Percentiles rank a stretch among this genome's conserved stretches.
Evolutionary conservation across 2,329 filamentous ascomycete genomes (phyloP).

Genomic region (Alternaria tenuissima): DNA sequence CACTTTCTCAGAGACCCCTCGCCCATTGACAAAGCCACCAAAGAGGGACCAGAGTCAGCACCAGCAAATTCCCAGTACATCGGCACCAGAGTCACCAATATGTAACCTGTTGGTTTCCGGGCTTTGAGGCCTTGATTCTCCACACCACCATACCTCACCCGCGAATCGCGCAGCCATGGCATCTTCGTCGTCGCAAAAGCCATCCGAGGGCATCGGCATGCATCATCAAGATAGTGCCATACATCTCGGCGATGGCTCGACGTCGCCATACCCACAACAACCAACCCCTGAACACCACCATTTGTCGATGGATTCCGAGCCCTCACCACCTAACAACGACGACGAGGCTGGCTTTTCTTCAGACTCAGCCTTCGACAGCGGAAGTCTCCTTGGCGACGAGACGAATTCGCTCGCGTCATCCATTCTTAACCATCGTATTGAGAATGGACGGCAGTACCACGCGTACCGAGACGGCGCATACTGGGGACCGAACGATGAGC

Average conservation of each 20-base stretch:
- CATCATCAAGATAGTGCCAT: constrained; percentile 37
- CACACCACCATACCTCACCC: neutral
- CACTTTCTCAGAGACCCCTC: constrained; percentile 5
- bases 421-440: constrained; percentile 48
- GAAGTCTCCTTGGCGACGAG: constrained; percentile 46
- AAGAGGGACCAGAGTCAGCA: neutral
- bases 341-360: constrained; percentile 29
- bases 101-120: neutral
- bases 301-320: neutral
- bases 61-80: neutral
- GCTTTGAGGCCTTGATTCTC: neutral
- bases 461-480: constrained; percentile 49
- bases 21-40: constrained; percentile 4
- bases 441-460: constrained; percentile 51
- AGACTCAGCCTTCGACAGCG: constrained; percentile 50
- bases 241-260: constrained; percentile 23
- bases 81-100: neutral
- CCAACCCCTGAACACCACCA: constrained; percentile 1
- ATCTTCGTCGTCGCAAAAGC: constrained; percentile 23
- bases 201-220: constrained; percentile 19
- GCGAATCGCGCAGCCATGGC: constrained; percentile 9
- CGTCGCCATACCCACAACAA: constrained; percentile 13
- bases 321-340: constrained; percentile 5
- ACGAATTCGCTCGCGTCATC: constrained; percentile 48
- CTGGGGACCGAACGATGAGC: constrained; percentile 56